Evolutionary conservation across 345 rosid genomes (phyloP), one percentile per base, ranked within the genome.

Genomic region (Gossypium turneri): DNA sequence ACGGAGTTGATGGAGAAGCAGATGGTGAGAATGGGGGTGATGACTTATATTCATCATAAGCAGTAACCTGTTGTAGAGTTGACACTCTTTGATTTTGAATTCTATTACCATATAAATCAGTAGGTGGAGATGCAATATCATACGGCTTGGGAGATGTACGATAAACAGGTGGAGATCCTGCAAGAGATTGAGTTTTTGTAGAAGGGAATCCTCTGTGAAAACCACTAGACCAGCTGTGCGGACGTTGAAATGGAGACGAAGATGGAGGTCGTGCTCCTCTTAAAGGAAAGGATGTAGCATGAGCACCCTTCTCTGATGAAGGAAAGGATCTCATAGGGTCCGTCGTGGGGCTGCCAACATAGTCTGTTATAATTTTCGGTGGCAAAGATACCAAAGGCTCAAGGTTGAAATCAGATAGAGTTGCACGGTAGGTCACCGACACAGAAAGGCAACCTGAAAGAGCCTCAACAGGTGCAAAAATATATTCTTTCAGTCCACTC

Each of bases 171-270:
- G 93, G 90, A 70, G 90, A 86, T 57, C 82, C 93, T 52, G 70
- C 52, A 53, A 81, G 60, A 1, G 83, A 78, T 45, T 85, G 93
- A 81, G 66, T 91, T 16, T 77, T 81, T 48, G 81, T 53, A 67
- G 50, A 82, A 59, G 83, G 89, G 76, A 85, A 76, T 20, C 80
- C 83, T 80, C 76, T 79, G 75, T 92, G 93, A 81, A 90, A 90
- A 51, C 97, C 96, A 73, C 97, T 89, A n/a, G 94, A 85, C 98
- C 97, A 94, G 85, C 96, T 94, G 80, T 92, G 94, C 0, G 96
- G 98, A 44, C 92, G 90, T 61, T 88, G 88, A 69, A 77, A 74
- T 79, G 97, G 92, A 70, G 81, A 56, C 45, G 84, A 71, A 77
- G 81, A 63, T 58, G 89, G 87, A 47, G 86, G 86, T 2, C 82